Conservation (phyloP, 495 filamentous ascomycete species). For the Aspergillus egyptiacus region DNA sequence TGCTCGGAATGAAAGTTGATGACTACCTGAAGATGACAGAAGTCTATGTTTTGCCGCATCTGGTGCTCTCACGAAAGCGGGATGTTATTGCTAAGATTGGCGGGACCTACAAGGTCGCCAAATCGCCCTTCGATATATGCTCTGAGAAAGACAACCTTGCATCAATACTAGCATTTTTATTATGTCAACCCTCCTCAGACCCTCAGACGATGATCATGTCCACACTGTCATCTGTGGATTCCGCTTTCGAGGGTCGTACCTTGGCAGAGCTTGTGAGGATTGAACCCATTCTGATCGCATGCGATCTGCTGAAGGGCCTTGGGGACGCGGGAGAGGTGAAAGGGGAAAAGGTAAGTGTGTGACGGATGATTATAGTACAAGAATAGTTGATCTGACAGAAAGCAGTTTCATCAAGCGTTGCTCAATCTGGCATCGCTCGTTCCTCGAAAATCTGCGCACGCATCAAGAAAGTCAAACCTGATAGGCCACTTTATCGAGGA, state of each 20-base stretch:
- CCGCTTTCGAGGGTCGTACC: conserved; percentile 58
- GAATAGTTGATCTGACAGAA: conserved; percentile 30
- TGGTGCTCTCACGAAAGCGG: conserved; percentile 69
- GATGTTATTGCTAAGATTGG: conserved; percentile 79
- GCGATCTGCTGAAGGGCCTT: conserved; percentile 77
- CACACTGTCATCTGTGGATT: conserved; percentile 56
- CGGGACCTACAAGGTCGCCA: conserved; percentile 57
- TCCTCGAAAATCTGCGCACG: conserved; percentile 45
- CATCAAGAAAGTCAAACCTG: conserved; percentile 48
- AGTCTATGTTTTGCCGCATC: conserved; percentile 71
- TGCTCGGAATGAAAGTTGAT: conserved; percentile 64
- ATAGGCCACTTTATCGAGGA: conserved; percentile 73
- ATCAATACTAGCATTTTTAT: conserved; percentile 69
- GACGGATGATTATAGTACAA: conserved; percentile 12
- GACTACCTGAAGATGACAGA: conserved; percentile 76
- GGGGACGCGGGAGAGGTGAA: conserved; percentile 60
- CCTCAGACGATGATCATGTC: conserved; percentile 63
- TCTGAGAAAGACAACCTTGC: conserved; percentile 66
- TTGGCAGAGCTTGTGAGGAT: conserved; percentile 64
- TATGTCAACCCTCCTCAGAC: conserved; percentile 64
- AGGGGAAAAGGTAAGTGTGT: conserved; percentile 47
- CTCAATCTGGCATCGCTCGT: conserved; percentile 60
- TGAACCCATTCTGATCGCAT: conserved; percentile 67
- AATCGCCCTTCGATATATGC: conserved; percentile 52
- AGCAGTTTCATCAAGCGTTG: conserved; percentile 56